These are phyloP conservation scores for Plectosphaerella plurivora DNA, from an alignment of 2,329 filamentous ascomycete species.

Conservation along the genomic window DNA sequence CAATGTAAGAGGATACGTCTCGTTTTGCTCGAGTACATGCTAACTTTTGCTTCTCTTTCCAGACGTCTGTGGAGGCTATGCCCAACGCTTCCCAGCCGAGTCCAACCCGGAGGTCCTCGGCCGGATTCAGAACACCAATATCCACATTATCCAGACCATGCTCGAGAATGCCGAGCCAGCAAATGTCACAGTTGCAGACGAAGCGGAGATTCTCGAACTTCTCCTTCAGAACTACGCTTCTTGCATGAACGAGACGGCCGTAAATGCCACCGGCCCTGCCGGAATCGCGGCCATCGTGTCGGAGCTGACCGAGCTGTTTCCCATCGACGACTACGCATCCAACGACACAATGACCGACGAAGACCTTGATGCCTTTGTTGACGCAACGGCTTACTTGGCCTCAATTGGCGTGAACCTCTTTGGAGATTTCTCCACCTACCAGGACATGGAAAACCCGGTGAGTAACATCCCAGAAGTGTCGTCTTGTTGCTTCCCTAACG, in stretches of 20 bases:
- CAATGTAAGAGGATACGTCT: conserved; percentile 19
- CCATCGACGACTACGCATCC: not conserved
- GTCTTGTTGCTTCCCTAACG: no score
- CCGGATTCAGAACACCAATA: not conserved
- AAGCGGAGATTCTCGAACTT: not conserved
- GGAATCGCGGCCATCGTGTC: not conserved
- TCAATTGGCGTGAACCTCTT: not conserved
- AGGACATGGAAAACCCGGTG: not conserved
- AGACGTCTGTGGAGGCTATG: not conserved
- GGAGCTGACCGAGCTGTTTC: not conserved
- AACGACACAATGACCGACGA: not conserved
- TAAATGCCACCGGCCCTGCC: not conserved
- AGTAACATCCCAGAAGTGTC: no score
- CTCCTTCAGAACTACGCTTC: not conserved
- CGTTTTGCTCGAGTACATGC: not conserved
- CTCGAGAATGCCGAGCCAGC: not conserved
- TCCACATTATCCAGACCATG: not conserved
- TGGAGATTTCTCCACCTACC: not conserved
- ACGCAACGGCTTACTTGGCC: not conserved
- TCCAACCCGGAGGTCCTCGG: not conserved
- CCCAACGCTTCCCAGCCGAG: not conserved
- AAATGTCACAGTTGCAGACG: not conserved
- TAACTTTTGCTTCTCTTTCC: not conserved
- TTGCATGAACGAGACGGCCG: not conserved
- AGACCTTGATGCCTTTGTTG: not conserved